Percentiles rank a stretch among this genome's conserved stretches.
Conservation (phyloP, 2,329 filamentous ascomycete species). For the Monilinia laxa region DNA sequence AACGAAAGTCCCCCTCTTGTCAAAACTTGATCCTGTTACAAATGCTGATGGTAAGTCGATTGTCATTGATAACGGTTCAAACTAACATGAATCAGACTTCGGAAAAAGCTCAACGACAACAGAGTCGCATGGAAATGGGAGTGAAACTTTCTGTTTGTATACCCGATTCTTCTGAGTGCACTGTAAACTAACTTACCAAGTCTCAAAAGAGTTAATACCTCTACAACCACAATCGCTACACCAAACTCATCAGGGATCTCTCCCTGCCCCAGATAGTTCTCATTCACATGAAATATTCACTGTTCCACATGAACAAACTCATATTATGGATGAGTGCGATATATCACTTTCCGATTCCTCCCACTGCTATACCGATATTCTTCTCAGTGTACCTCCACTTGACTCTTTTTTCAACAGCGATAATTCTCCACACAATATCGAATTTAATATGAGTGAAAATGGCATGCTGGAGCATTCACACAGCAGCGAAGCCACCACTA, state of each 20-base stretch:
- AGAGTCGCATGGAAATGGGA: neutral
- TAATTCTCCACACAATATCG: neutral
- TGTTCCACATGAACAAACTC: neutral
- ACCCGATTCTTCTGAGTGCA: neutral
- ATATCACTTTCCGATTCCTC: conserved; percentile 1
- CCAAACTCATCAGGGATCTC: neutral
- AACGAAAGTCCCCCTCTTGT: neutral
- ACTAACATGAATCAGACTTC: neutral
- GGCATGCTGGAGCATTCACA: neutral
- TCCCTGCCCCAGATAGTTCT: neutral
- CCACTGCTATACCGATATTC: neutral
- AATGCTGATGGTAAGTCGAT: neutral
- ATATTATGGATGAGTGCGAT: neutral
- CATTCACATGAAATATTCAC: neutral
- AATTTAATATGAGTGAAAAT: neutral
- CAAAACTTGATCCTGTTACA: neutral
- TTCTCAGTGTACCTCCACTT: neutral
- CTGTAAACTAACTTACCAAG: neutral
- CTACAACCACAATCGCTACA: neutral
- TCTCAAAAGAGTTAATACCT: neutral
- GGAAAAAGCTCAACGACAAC: neutral
- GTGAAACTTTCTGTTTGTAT: conserved; percentile 1
- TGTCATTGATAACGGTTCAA: neutral
- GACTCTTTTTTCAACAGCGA: neutral
- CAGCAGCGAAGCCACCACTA: neutral